These are phyloP conservation scores for Rhododendron molle DNA, from an alignment of 148 eudicot genomes.

Conservation along the genomic window DNA sequence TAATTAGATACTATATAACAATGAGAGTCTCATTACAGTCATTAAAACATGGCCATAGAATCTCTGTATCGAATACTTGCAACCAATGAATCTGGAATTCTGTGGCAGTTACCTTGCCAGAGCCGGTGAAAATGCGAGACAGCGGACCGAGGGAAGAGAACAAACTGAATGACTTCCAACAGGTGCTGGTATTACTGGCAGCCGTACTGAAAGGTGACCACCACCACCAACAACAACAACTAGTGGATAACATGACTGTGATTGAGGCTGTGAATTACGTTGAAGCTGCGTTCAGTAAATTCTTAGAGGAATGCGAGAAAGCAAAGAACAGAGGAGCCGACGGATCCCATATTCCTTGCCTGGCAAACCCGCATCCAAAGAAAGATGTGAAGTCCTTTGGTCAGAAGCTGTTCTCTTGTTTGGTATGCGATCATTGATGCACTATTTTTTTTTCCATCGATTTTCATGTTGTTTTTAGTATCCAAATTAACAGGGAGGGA, in stretches of 20 bases:
- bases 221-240: conserved; percentile 33
- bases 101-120: conserved; percentile 52
- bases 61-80: neutral
- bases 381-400: conserved; percentile 17
- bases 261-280: conserved; percentile 52
- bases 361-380: conserved; percentile 8
- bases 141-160: conserved; percentile 38
- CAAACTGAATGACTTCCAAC: conserved; percentile 56
- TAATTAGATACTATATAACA: no score
- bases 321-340: conserved; percentile 39
- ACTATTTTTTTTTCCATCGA: neutral
- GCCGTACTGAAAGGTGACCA: conserved; percentile 72
- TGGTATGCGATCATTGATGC: conserved; percentile 29
- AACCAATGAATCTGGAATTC: neutral
- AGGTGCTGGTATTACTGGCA: conserved; percentile 64
- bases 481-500: neutral
- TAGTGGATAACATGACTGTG: conserved; percentile 59
- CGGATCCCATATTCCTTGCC: conserved; percentile 33
- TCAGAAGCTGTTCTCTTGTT: conserved; percentile 37
- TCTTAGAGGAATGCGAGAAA: conserved; percentile 48
- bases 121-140: conserved; percentile 55
- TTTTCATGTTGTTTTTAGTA: neutral
- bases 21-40: neutral
- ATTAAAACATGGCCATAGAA: neutral
- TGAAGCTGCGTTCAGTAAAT: conserved; percentile 41